phyloP scores from a whole-genome alignment of 2,329 filamentous ascomycete species.

The Penicillium sp. region DNA sequence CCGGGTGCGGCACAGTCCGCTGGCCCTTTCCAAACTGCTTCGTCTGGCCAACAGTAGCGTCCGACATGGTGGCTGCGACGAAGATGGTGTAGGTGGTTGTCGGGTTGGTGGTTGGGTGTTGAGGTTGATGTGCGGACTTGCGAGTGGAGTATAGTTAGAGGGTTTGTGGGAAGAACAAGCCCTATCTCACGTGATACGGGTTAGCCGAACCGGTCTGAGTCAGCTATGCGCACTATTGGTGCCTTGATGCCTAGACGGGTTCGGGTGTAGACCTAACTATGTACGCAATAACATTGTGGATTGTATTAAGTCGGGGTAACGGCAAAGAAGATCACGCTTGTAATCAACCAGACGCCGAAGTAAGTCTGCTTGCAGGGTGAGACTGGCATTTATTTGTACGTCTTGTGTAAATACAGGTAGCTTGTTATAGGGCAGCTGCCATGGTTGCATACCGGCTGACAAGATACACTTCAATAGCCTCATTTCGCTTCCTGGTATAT shows the following conservation, averaged over 20 bases:
- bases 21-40: slow-evolving; percentile 98
- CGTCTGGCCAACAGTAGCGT: slow-evolving; percentile 53
- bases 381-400: no score
- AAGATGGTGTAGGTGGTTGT: slow-evolving; percentile 41
- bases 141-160: slow-evolving; percentile 36
- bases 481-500: no score
- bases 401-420: no score
- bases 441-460: no score
- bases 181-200: slow-evolving; percentile 32
- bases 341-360: no score
- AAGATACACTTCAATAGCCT: no score
- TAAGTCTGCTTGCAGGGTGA: no score
- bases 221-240: neutral
- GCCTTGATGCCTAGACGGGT: neutral
- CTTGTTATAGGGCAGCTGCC: no score
- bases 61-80: slow-evolving; percentile 53
- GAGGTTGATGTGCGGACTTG: slow-evolving; percentile 38
- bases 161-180: slow-evolving; percentile 43
- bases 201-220: slow-evolving; percentile 23
- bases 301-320: no score
- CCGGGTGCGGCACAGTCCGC: slow-evolving; percentile 78
- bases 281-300: no score
- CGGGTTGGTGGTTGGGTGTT: slow-evolving; percentile 42
- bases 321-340: no score
- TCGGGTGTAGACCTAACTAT: neutral